Base-by-base conservation (phyloP, 495 filamentous ascomycete genomes). In the Penicillium alfredii region DNA sequence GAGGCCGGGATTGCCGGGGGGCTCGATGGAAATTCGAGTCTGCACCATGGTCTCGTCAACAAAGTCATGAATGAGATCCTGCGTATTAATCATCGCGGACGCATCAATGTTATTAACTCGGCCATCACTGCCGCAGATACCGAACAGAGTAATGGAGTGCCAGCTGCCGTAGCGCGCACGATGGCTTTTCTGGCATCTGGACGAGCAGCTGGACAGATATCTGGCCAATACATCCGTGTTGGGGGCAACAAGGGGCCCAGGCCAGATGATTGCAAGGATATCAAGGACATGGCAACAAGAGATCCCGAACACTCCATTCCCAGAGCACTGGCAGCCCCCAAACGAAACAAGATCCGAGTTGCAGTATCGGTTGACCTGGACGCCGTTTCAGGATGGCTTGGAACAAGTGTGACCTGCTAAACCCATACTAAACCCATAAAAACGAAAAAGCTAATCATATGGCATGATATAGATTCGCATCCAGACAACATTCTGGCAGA, bases 361-460 rank as follows among this genome's bases (percentile, higher is more conserved):
- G 58, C 69, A 8, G 48, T 76, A 8, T 74, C 75, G 2, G 60
- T 81, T 20, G 76, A 81, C 42, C 71, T 81, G 24, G 77, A 80
- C 42, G 74, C 75, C 12, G 66, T 81, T 0, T 77, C 74, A 1
- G 75, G 74, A 9, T 78, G 68, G 64, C 66, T 80, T 3, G 77
- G 77, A 27, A 80, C 77, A 1, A 71, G 73, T 44, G 43, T 15
- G 24, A 11, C 30, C 13, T 12, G 8, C 10, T 33, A 19, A 30
- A n/a, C n/a, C n/a, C n/a, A n/a, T n/a, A n/a, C n/a, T n/a, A n/a
- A n/a, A n/a, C n/a, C n/a, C n/a, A n/a, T n/a, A n/a, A n/a, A n/a
- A n/a, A n/a, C n/a, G n/a, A n/a, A n/a, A n/a, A n/a, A n/a, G n/a
- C n/a, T n/a, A n/a, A n/a, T n/a, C n/a, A n/a, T n/a, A n/a, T n/a